Evolutionary conservation across 495 filamentous ascomycete species (phyloP), one percentile per base, ranked within the genome.

Genomic region (Penicillium canescens): DNA sequence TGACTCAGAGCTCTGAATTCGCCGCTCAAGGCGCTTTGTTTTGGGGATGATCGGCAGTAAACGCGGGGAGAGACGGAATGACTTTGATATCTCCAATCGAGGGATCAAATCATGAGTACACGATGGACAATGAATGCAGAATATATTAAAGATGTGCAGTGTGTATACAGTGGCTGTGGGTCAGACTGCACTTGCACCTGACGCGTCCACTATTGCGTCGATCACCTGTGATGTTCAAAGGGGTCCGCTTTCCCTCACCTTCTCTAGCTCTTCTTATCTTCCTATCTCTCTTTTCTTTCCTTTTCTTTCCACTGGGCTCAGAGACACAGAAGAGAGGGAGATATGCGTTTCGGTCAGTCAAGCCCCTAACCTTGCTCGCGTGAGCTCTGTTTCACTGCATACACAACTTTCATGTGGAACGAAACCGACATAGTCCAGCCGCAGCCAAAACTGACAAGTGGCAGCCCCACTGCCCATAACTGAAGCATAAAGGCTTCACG

Each of bases 401-500:
- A 31, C 33, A 20, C 33, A 37, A 24, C 46, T 46, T 20, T 36
- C 24, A 45, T 37, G 39, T 39, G 41, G 42, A 45, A 39, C 40
- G 10, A 45, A 53, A 42, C 24, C 14, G 36, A 12, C 33, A 46
- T 39, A 31, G 12, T 43, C 49, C 35, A 46, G 38, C 46, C 45
- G 36, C 54, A 14, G 10, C 44, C 18, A 36, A 35, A 41, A 39
- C 40, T 41, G 26, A 44, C 23, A 23, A n/a, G 21, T 36, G 31
- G 12, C 14, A 53, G 50, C 33, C 35, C 50, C 42, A 45, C 41
- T 36, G 23, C 10, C 34, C 6, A 42, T 8, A 33, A n/a, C 16
- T 45, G 47, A 52, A 50, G 53, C 41, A 18, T 60, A 52, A 42
- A 26, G 18, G 50, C 50, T 57, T 47, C 59, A 34, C 62, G 45